Percentiles rank a stretch among this genome's conserved stretches.
phyloP scores from a whole-genome alignment of 2,329 filamentous ascomycete species.

The Talaromyces amestolkiae region DNA sequence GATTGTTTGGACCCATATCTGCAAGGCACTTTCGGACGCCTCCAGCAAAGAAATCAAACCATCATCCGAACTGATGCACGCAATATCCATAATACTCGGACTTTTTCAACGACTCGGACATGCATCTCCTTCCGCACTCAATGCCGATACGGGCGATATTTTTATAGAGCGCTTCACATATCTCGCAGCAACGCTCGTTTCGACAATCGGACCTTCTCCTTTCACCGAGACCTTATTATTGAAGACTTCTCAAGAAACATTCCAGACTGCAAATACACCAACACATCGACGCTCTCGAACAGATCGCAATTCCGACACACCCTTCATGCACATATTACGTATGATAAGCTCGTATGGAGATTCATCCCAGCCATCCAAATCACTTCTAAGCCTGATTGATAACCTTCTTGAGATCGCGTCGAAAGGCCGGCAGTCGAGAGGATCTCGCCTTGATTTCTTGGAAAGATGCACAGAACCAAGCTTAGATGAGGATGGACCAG shows the following conservation, averaged over 20 bases:
- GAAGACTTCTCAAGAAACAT: constrained; percentile 56
- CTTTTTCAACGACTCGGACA: constrained; percentile 70
- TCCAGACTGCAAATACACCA: constrained; percentile 45
- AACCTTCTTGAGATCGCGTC: constrained; percentile 35
- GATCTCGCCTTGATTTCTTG: constrained; percentile 39
- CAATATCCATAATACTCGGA: constrained; percentile 69
- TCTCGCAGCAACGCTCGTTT: constrained; percentile 51
- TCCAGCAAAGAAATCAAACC: constrained; percentile 86
- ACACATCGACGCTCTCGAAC: constrained; percentile 31
- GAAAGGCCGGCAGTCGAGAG: constrained; percentile 34
- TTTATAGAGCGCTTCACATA: constrained; percentile 53
- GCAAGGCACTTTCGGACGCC: constrained; percentile 58
- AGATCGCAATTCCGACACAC: constrained; percentile 33
- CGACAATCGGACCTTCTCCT: constrained; percentile 49
- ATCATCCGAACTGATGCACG: constrained; percentile 76
- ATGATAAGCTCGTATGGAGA: constrained; percentile 29
- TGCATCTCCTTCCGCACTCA: constrained; percentile 45
- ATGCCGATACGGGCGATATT: constrained; percentile 27
- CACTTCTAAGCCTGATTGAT: constrained; percentile 32
- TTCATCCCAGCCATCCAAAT: constrained; percentile 23
- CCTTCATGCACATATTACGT: constrained; percentile 41
- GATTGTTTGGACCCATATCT: constrained; percentile 61
- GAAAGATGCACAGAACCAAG: constrained; percentile 37
- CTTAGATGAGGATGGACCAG: constrained; percentile 20
- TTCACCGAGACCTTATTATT: constrained; percentile 52